Evolutionary conservation across 1,139 yeast genomes (phyloP).

Genomic region (Candida freyschussii): DNA sequence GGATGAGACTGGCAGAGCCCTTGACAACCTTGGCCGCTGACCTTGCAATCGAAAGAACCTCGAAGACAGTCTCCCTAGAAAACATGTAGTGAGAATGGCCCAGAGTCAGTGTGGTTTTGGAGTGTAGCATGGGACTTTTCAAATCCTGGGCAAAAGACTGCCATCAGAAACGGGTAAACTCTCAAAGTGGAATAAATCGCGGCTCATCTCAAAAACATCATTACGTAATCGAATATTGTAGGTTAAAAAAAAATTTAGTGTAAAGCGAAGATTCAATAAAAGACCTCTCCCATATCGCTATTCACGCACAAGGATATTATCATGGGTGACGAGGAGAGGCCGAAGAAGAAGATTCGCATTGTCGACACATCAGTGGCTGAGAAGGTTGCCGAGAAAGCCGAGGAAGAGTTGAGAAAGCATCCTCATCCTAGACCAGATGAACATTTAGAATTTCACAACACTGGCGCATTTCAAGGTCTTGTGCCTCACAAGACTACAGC

Average conservation of each 20-base stretch:
- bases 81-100: constrained; percentile 8
- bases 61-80: constrained; percentile 17
- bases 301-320: too few relatives aligned
- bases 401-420: constrained; percentile 33
- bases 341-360: constrained; percentile 37
- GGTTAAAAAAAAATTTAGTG: too few relatives aligned
- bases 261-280: too few relatives aligned
- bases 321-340: constrained; percentile 31
- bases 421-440: constrained; percentile 27
- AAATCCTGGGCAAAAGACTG: too few relatives aligned
- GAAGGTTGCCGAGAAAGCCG: constrained; percentile 54
- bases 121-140: too few relatives aligned
- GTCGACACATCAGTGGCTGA: constrained; percentile 47
- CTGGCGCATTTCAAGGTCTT: constrained; percentile 53
- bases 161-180: too few relatives aligned
- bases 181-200: too few relatives aligned
- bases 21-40: constrained; percentile 15
- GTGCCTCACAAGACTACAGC: constrained; percentile 71
- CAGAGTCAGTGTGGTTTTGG: too few relatives aligned
- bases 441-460: constrained; percentile 35
- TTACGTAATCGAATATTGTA: too few relatives aligned
- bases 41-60: constrained; percentile 17
- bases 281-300: too few relatives aligned
- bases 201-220: too few relatives aligned
- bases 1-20: constrained; percentile 13